Evolutionary conservation across 306 rosid genomes (phyloP).

Genomic region (Styphnolobium japonicum): DNA sequence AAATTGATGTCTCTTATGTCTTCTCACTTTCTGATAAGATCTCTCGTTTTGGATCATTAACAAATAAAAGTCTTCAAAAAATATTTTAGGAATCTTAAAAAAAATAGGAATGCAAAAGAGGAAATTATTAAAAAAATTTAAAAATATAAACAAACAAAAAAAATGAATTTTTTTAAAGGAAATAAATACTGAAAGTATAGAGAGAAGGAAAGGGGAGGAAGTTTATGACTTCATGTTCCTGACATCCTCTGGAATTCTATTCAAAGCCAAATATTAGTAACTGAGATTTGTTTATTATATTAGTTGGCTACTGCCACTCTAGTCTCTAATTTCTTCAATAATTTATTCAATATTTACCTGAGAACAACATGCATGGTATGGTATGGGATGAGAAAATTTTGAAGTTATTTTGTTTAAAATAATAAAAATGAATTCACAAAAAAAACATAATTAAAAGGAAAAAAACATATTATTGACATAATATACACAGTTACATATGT

Average conservation of each 20-base stretch:
- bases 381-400: not conserved
- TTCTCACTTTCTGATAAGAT: not conserved
- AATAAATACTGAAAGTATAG: not conserved
- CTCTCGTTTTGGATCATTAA: not conserved
- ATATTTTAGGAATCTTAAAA: too few species aligned
- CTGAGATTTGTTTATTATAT: slow-evolving; percentile 24
- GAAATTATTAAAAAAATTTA: not conserved
- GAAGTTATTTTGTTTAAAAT: not conserved
- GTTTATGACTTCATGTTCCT: not conserved
- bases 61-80: not conserved
- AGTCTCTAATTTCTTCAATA: not conserved
- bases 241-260: slow-evolving; percentile 20
- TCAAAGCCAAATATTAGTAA: slow-evolving; percentile 19
- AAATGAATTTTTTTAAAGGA: too few species aligned
- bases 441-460: not conserved
- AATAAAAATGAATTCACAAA: too few species aligned
- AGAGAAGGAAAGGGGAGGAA: not conserved
- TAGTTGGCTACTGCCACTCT: not conserved
- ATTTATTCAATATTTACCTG: not conserved
- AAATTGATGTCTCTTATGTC: not conserved
- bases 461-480: not conserved
- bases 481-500: not conserved
- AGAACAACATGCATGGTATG: too few species aligned
- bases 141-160: not conserved
- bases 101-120: not conserved